A percentile compares a stretch with the other conserved stretches of the same genome.
Evolutionary conservation across 2,329 filamentous ascomycete species (phyloP).

Genomic region (Aspergillus pseudoterreus): DNA sequence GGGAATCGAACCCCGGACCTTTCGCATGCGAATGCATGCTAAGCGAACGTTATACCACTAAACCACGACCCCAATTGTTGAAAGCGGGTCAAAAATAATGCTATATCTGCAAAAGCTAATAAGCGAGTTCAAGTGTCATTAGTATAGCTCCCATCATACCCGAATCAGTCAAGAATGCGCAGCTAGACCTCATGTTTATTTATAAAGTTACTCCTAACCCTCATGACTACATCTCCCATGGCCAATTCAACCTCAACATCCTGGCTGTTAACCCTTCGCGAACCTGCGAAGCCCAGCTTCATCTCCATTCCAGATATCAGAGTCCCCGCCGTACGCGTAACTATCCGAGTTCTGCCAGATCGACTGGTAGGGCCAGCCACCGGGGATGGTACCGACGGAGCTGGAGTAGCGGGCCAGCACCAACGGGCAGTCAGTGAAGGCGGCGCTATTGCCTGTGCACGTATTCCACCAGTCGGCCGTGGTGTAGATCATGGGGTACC

Average conservation of each 20-base stretch:
- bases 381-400: constrained; percentile 42
- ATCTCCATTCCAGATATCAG: constrained; percentile 16
- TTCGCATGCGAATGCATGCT: background rate
- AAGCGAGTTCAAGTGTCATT: no score
- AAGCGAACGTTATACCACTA: constrained; percentile 1
- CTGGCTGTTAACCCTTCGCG: background rate
- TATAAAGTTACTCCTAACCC: no score
- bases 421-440: constrained; percentile 48
- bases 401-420: constrained; percentile 46
- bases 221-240: no score
- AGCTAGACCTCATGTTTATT: no score
- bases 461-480: constrained; percentile 51
- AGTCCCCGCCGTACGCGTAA: constrained; percentile 17
- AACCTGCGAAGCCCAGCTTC: background rate
- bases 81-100: background rate
- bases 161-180: no score
- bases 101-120: background rate
- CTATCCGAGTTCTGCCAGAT: constrained; percentile 18
- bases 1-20: constrained; percentile 1
- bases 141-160: no score
- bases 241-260: no score
- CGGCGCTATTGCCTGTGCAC: constrained; percentile 50
- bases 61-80: background rate
- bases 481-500: constrained; percentile 53
- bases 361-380: constrained; percentile 33